Evolutionary conservation across 2,329 filamentous ascomycete genomes (phyloP), one percentile per base, ranked within the genome.

Genomic region (Trichoderma atroviride): DNA sequence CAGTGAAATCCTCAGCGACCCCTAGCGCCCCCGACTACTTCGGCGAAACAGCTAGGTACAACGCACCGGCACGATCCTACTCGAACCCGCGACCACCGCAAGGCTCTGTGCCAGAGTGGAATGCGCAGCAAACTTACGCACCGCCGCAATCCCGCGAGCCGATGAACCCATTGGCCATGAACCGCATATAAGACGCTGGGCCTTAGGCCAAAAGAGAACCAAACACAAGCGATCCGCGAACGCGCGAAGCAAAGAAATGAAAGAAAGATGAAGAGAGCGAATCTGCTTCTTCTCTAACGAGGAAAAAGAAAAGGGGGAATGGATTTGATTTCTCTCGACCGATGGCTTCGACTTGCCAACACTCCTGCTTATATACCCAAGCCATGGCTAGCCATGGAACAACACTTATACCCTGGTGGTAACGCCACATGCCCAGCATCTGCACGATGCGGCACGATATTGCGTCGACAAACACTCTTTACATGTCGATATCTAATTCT

Each of bases 111-210:
- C 62, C 58, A 14, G 73, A 78, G 7, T 85, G 83, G 82, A 82
- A 86, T 47, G 76, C 80, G 52, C 78, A 78, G 70, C 76, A 82
- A 50, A 81, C 79, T 2, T 83, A 82, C 71, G 78, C 79, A 53
- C 76, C 61, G 56, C 74, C 75, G 73, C 72, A 70, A 47, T 70
- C 75, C 37, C 72, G 80, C 56, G 80, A 82, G 59, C 79, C 81
- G 65, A 83, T 86, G 77, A 86, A 88, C 74, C 86, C 86, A 3
- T 78, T 88, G 27, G 84, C 81, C 67, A 87, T 88, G 85, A 87
- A 88, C 76, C 81, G 82, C 74, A 83, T 87, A 80, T 86, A 73
- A 72, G 68, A 56, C 35, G 52, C 37, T 40, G 47, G 52, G 16
- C 47, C n/a, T 55, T 19, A 29, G 50, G 43, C 50, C 33, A 55